These are phyloP conservation scores for Amylocarpus encephaloides DNA, from an alignment of 2,329 filamentous ascomycete genomes.

Conservation along the genomic window DNA sequence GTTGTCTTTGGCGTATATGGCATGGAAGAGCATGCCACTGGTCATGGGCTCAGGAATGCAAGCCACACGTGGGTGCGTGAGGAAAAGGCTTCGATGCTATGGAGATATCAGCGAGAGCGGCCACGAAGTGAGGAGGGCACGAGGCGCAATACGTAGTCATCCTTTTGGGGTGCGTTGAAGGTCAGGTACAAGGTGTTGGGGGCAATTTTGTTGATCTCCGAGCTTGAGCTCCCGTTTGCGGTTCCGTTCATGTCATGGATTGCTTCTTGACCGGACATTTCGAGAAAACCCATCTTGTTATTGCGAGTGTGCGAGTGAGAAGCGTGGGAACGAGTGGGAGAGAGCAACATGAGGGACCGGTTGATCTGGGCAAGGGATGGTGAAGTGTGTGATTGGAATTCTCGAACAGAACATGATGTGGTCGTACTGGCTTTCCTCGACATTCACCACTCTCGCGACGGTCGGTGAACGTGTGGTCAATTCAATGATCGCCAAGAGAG, in stretches of 20 bases:
- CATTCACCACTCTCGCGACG: conserved; percentile 1
- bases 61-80: conserved; percentile 16
- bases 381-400: not conserved
- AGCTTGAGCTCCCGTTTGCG: not conserved
- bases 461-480: not conserved
- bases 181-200: conserved; percentile 23
- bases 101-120: conserved; percentile 2
- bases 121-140: not conserved
- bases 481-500: not conserved
- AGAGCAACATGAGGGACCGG: conserved; percentile 3
- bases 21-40: conserved; percentile 22
- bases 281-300: not conserved
- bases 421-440: not conserved
- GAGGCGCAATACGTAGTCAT: conserved; percentile 19
- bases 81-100: conserved; percentile 24
- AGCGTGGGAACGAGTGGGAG: not conserved
- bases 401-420: conserved; percentile 1
- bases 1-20: conserved; percentile 11
- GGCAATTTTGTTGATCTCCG: conserved; percentile 15
- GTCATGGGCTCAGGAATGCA: conserved; percentile 6
- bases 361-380: not conserved
- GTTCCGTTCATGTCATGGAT: not conserved
- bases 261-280: not conserved
- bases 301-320: not conserved
- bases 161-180: conserved; percentile 23